Evolutionary conservation across 371 early-diverging fungal genomes (phyloP), one percentile per base, ranked within the genome.

Genomic region (Mortierella sp.): DNA sequence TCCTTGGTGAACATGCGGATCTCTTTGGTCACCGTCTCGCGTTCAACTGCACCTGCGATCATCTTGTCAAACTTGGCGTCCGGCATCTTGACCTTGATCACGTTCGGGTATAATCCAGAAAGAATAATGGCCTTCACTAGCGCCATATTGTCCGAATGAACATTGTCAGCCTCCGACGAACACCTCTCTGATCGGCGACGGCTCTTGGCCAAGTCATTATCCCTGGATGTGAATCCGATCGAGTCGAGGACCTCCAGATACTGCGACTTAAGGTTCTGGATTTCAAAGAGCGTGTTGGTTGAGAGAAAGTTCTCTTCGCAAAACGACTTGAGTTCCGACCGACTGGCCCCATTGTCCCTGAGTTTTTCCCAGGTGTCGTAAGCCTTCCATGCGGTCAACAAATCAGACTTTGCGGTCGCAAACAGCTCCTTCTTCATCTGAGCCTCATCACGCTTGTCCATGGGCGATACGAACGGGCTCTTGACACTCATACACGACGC

Each of bases 401-500:
- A 91, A 81, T 96, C 96, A 61, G 94, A 94, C 59, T 92, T 91
- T 9, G 91, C 91, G 70, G 83, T 87, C 37, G 91, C 80, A 85
- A 94, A 95, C 34, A 82, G 87, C 69, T 67, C 69, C 71, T 81
- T 91, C 90, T 74, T 94, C 78, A 19, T 89, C 89, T 84, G 82
- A 0, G 93, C 95, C 73, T 95, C 95, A 5, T 91, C 93, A 13
- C 93, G 88, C 67, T 90, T 89, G 5, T 94, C 95, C 88, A 92
- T 91, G 0, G 94, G 93, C 0, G 91, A 89, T 8, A 92, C 86
- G 82, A 95, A 95, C 0, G 95, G 95, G 51, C 90, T 92, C 79
- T 94, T 95, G 46, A 92, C 87, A 11, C 92, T 92, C 93, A 96
- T 92, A 70, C 90, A 92, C 0, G 98, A 95, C 0, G 96, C 97